Evolutionary conservation across 208 protist species (phyloP), one percentile per base, ranked within the genome.

Genomic region (Wallacemonas sp.): DNA sequence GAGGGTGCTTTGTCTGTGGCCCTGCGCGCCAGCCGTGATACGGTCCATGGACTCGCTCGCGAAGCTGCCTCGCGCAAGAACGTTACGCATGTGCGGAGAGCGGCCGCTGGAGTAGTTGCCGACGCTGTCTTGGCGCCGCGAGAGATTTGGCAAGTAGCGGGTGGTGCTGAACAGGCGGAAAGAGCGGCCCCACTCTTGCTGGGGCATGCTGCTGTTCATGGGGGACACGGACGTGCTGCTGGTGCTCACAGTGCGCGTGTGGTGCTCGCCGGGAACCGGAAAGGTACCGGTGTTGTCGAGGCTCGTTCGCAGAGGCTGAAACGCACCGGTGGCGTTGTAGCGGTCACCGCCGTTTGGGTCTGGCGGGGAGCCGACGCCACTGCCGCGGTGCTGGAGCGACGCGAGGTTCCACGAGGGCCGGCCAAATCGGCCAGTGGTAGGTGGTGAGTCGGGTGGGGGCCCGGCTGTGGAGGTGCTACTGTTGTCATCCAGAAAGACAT

Each of bases 381-480:
- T 71, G 4, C 38, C 31, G 2, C 55, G 42, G 8, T 54, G 67
- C 23, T 61, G 29, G 1, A 63, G 68, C 1, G 72, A 72, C 0
- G 76, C 74, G 1, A 78, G 68, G 2, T 68, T 67, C 83, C 77
- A 87, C 25, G 71, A 64, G 18, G 67, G 70, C 5, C 79, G 64
- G 10, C 61, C 54, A 38, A 89, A 90, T 23, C 82, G 81, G 2
- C 82, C 86, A 2, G 84, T 92, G 45, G 70, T 79, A 8, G 55
- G 54, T 8, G 76, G 78, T 8, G 73, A 84, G 14, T 90, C 81
- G 1, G 84, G 81, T 42, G 81, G 84, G 2, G 89, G 89, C 11
- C 89, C 89, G 4, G 86, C 89, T 3, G 89, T 95, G 23, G 89
- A 92, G 11, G 84, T 90, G 70, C 86, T 92, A 49, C 86, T 95